Percentiles rank a stretch among this genome's conserved stretches.
Evolutionary conservation across 225 moss, liverwort and hornwort genomes (phyloP).

Genomic region (Pleurozium schreberi): DNA sequence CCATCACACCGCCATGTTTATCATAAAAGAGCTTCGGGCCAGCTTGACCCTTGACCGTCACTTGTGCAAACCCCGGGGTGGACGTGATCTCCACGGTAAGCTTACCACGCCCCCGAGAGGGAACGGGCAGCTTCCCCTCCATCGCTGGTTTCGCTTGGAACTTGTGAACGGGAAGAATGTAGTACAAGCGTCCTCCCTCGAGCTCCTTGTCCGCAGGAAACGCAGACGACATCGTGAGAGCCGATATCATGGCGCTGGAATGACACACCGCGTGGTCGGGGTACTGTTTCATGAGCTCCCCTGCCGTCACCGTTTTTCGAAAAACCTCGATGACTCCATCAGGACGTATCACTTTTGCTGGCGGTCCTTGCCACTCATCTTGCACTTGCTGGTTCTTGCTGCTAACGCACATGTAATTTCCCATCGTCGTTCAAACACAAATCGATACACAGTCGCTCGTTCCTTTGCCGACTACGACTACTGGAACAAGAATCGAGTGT

Average conservation of each 20-base stretch:
- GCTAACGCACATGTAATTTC: conserved; percentile 33
- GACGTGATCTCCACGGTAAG: conserved; percentile 36
- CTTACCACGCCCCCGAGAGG: not conserved
- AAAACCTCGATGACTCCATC: conserved; percentile 35
- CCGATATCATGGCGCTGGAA: conserved; percentile 39
- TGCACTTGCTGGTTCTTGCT: conserved; percentile 40
- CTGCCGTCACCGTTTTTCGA: conserved; percentile 22
- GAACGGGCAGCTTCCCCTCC: not conserved
- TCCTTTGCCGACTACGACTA: not conserved
- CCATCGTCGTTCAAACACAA: conserved; percentile 6
- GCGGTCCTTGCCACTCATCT: conserved; percentile 51
- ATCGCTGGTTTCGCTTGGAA: conserved; percentile 6
- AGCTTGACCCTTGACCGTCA: conserved; percentile 33
- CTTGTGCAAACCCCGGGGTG: conserved; percentile 41
- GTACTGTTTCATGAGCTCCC: conserved; percentile 33
- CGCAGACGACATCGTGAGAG: conserved; percentile 9
- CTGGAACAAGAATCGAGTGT: not conserved
- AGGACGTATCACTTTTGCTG: conserved; percentile 27
- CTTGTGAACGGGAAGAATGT: conserved; percentile 36
- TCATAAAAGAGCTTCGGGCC: conserved; percentile 18
- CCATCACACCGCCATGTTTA: conserved; percentile 2
- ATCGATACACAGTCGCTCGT: not conserved
- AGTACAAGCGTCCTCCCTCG: conserved; percentile 42
- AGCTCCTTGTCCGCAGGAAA: conserved; percentile 27
- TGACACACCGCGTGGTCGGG: conserved; percentile 34